phyloP scores from a whole-genome alignment of 2,329 filamentous ascomycete species.

The Penicillium glabrum region DNA sequence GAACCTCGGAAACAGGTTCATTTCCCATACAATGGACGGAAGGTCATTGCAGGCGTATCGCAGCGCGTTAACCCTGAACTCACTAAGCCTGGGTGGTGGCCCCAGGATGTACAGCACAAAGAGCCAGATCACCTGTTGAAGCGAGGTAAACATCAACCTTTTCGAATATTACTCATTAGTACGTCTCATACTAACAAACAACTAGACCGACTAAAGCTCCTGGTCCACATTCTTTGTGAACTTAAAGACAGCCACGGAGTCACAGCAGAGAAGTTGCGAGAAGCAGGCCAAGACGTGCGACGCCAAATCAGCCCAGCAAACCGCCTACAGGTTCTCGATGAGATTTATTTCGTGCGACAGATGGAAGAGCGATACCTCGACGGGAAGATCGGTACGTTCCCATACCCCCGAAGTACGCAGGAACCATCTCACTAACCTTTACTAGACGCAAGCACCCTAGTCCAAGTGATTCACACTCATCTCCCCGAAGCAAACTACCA shows the following conservation, averaged over 20 bases:
- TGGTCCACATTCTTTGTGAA: slow-evolving; percentile 37
- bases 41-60: slow-evolving; percentile 29
- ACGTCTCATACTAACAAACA: neutral
- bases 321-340: slow-evolving; percentile 32
- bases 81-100: slow-evolving; percentile 39
- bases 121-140: slow-evolving; percentile 38
- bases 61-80: slow-evolving; percentile 33
- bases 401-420: neutral
- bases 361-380: slow-evolving; percentile 34
- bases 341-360: slow-evolving; percentile 35
- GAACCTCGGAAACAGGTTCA: slow-evolving; percentile 50
- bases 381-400: slow-evolving; percentile 28
- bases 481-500: slow-evolving; percentile 17
- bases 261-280: slow-evolving; percentile 33
- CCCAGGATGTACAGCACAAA: slow-evolving; percentile 30
- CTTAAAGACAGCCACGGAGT: slow-evolving; percentile 34
- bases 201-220: slow-evolving; percentile 29
- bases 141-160: slow-evolving; percentile 20
- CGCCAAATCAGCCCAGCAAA: slow-evolving; percentile 31
- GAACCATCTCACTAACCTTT: neutral
- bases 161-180: neutral
- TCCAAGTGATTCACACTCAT: slow-evolving; percentile 21
- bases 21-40: slow-evolving; percentile 48
- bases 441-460: slow-evolving; percentile 19
- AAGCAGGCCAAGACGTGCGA: slow-evolving; percentile 35